A percentile compares a stretch with the other conserved stretches of the same genome.
These are phyloP conservation scores for Saprolegnia diclina DNA, from an alignment of 352 stramenopile genomes.

Conservation along the genomic window DNA sequence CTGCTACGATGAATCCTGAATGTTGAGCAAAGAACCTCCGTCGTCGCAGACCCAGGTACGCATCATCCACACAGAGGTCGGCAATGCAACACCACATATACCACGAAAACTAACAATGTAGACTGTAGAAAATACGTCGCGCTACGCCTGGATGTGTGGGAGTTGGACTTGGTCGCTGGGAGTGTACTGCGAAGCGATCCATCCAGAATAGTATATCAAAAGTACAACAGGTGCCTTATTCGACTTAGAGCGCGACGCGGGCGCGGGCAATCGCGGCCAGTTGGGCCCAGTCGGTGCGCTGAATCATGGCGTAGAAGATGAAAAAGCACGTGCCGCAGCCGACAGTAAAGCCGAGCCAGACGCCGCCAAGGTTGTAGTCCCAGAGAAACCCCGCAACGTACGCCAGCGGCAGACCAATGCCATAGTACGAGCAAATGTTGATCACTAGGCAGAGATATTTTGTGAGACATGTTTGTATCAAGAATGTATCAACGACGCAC, in stretches of 20 bases:
- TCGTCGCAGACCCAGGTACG: too few species aligned
- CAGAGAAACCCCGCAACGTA: slow-evolving; percentile 49
- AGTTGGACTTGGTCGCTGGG: too few species aligned
- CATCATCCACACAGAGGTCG: too few species aligned
- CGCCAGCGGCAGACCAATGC: slow-evolving; percentile 59
- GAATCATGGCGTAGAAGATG: slow-evolving; percentile 31
- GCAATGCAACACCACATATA: too few species aligned
- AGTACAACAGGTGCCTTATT: too few species aligned
- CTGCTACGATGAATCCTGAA: too few species aligned
- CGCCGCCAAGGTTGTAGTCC: slow-evolving; percentile 44
- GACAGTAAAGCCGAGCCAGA: slow-evolving; percentile 73
- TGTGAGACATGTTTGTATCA: background rate
- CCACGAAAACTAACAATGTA: too few species aligned
- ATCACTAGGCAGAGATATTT: slow-evolving; percentile 30
- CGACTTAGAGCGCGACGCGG: slow-evolving; percentile 26
- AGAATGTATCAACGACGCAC: background rate
- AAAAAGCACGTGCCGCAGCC: slow-evolving; percentile 38
- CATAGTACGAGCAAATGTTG: slow-evolving; percentile 73
- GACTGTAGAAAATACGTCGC: too few species aligned
- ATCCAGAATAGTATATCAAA: too few species aligned
- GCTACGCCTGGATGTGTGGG: too few species aligned
- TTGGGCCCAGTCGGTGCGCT: slow-evolving; percentile 36
- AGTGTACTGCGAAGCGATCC: too few species aligned
- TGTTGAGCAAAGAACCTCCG: too few species aligned
- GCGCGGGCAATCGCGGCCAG: slow-evolving; percentile 34